Evolutionary conservation across 2,329 filamentous ascomycete species (phyloP).

Genomic region (Ascochyta clinopodiicola): DNA sequence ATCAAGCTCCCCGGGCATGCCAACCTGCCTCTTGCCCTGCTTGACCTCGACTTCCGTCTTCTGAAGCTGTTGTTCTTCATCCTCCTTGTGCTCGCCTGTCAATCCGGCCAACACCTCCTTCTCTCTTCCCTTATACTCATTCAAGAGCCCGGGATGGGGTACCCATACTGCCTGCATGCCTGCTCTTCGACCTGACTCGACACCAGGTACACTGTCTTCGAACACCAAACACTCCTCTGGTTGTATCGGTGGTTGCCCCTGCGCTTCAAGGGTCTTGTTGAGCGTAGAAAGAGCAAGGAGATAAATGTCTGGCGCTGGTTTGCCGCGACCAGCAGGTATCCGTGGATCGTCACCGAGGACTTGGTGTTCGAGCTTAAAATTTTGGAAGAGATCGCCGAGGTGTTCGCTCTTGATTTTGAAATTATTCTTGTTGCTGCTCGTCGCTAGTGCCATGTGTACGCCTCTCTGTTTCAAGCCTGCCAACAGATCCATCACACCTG

Average conservation of each 20-base stretch:
- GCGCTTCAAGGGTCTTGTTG: conserved; percentile 72
- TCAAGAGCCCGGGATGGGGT: conserved; percentile 79
- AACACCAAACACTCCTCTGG: conserved; percentile 95
- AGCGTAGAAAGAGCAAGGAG: conserved; percentile 83
- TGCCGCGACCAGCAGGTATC: conserved; percentile 80
- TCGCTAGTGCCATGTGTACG: conserved; percentile 85
- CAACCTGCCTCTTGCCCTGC: conserved; percentile 50
- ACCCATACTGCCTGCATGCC: conserved; percentile 96
- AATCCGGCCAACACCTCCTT: conserved; percentile 81
- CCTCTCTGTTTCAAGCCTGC: conserved; percentile 62
- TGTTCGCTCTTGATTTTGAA: conserved; percentile 77
- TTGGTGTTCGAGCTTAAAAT: conserved; percentile 72
- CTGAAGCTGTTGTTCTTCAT: conserved; percentile 50
- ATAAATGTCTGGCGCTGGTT: conserved; percentile 95
- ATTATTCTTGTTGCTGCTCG: conserved; percentile 74
- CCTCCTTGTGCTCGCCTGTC: conserved; percentile 72
- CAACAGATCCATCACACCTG: conserved; percentile 77
- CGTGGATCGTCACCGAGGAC: conserved; percentile 86
- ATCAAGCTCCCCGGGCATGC: conserved; percentile 60
- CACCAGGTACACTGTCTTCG: conserved; percentile 91
- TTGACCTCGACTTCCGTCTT: conserved; percentile 47
- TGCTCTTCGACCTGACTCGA: conserved; percentile 86
- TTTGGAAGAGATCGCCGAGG: conserved; percentile 62
- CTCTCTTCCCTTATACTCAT: conserved; percentile 78
- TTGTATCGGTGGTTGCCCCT: conserved; percentile 66